These are phyloP conservation scores for Xylaria acuta DNA, from an alignment of 495 filamentous ascomycete species.

Conservation along the genomic window DNA sequence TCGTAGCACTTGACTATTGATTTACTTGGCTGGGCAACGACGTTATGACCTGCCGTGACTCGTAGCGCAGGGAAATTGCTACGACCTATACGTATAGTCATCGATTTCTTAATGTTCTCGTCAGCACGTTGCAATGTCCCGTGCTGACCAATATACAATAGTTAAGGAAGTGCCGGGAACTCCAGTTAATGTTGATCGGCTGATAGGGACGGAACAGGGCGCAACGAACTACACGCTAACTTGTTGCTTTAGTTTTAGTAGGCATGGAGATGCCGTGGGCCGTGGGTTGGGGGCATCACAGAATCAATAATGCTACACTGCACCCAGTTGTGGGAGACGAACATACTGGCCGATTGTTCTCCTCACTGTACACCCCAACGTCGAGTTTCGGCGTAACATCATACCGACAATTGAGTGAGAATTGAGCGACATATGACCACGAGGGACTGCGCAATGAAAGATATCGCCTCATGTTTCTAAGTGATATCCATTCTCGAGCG, in stretches of 20 bases:
- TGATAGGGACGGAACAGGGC: neutral
- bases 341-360: neutral
- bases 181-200: neutral
- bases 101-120: conserved; percentile 8
- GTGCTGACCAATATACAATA: conserved; percentile 6
- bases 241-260: neutral
- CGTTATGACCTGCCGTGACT: neutral
- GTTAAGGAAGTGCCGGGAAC: neutral
- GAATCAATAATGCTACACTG: conserved; percentile 9
- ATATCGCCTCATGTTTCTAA: neutral
- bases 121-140: conserved; percentile 4
- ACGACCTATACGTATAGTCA: neutral
- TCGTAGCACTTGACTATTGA: neutral
- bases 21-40: neutral
- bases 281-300: neutral
- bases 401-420: too few species aligned
- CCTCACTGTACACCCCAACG: neutral
- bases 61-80: neutral
- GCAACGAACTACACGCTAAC: neutral
- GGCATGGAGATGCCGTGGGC: neutral
- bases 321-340: neutral
- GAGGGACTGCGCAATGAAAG: neutral
- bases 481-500: neutral
- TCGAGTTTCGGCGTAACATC: conserved; percentile 11
- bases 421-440: neutral